These are phyloP conservation scores for Catenaria anguillulae DNA, from an alignment of 371 early-diverging fungal species.

Conservation along the genomic window DNA sequence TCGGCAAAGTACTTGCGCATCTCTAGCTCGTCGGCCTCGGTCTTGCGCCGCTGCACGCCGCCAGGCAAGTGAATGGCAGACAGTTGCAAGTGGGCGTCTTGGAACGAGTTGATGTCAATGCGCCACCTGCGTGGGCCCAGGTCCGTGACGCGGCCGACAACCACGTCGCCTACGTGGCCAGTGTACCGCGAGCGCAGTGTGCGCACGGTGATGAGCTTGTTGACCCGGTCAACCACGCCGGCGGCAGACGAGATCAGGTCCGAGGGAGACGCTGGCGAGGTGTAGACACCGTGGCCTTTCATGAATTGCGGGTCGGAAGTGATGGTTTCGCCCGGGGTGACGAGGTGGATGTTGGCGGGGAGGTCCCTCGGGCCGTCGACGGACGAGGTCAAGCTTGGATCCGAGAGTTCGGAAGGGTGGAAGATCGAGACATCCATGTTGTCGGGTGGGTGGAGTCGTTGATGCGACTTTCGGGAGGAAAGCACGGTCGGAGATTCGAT, in stretches of 20 bases:
- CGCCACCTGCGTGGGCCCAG: conserved; percentile 93
- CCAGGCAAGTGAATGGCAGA: conserved; percentile 95
- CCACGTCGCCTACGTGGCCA: conserved; percentile 96
- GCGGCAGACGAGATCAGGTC: conserved; percentile 72
- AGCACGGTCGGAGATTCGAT: too few relatives aligned
- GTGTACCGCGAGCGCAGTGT: conserved; percentile 76
- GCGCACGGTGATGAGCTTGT: conserved; percentile 86
- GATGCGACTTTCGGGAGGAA: too few relatives aligned
- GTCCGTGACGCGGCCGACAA: conserved; percentile 92
- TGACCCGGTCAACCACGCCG: conserved; percentile 86
- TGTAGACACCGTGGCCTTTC: conserved; percentile 90
- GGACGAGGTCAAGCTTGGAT: too few relatives aligned
- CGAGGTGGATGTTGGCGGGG: neutral
- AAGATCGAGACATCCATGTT: too few relatives aligned
- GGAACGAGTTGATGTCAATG: conserved; percentile 81
- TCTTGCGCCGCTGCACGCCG: conserved; percentile 92
- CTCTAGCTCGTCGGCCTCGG: conserved; percentile 94
- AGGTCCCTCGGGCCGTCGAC: too few relatives aligned
- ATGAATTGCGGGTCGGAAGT: conserved; percentile 2
- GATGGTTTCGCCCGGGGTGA: conserved; percentile 7
- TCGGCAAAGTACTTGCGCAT: conserved; percentile 94
- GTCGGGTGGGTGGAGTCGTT: too few relatives aligned
- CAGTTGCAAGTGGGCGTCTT: conserved; percentile 77
- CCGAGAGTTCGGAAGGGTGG: too few relatives aligned
- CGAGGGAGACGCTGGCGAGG: too few relatives aligned